Evolutionary conservation across 225 moss, liverwort and hornwort species (phyloP).

Genomic region (Polytrichum formosum): DNA sequence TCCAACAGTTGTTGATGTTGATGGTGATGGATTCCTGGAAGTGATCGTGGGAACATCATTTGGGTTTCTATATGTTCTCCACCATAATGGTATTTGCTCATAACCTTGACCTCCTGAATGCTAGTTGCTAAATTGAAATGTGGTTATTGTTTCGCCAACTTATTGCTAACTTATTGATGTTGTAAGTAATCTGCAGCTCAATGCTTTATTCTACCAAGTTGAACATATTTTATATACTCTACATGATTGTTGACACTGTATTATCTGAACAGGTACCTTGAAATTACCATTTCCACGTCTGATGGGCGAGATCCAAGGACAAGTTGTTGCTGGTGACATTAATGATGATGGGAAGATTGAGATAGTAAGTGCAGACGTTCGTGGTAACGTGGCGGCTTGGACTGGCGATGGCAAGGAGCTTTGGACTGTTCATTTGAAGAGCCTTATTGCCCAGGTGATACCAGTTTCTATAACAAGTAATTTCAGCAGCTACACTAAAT

Average conservation of each 20-base stretch:
- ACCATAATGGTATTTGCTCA: slow-evolving; percentile 54
- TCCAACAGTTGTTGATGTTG: slow-evolving; percentile 88
- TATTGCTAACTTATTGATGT: too few relatives aligned
- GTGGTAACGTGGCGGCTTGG: slow-evolving; percentile 93
- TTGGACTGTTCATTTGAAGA: slow-evolving; percentile 88
- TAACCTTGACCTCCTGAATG: background rate
- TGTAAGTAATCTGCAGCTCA: too few relatives aligned
- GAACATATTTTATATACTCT: too few relatives aligned
- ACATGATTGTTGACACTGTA: background rate
- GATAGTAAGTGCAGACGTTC: slow-evolving; percentile 77
- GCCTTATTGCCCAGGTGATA: slow-evolving; percentile 88
- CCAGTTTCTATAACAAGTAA: background rate
- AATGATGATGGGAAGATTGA: slow-evolving; percentile 93
- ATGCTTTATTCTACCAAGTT: too few relatives aligned
- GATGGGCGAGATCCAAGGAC: slow-evolving; percentile 97
- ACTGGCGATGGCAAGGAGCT: slow-evolving; percentile 75
- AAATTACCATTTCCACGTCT: slow-evolving; percentile 52
- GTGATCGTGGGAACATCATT: slow-evolving; percentile 89
- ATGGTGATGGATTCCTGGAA: slow-evolving; percentile 82
- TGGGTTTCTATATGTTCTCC: slow-evolving; percentile 80
- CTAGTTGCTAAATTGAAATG: background rate
- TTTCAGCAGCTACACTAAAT: too few relatives aligned
- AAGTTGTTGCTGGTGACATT: slow-evolving; percentile 91
- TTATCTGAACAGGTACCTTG: slow-evolving; percentile 39
- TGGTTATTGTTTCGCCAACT: too few relatives aligned